Conservation (phyloP, 768 basidiomycete genomes). For the Termitomyces sp. region DNA sequence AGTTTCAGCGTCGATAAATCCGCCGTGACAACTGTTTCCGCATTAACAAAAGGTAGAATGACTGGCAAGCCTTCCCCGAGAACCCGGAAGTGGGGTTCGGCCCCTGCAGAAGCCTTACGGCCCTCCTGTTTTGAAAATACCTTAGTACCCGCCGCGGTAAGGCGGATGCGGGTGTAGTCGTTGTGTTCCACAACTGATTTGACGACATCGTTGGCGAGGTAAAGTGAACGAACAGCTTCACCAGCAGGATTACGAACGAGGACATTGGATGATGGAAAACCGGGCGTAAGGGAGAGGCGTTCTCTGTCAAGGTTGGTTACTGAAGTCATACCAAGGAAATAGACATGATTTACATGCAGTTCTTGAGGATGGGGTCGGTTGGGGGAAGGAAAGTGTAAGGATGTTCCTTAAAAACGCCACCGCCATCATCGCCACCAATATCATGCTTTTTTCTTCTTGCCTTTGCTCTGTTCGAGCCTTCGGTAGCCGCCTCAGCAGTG, state of each 20-base stretch:
- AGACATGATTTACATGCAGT: slow-evolving; percentile 60
- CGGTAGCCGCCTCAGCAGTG: background rate
- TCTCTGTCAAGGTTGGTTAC: slow-evolving; percentile 36
- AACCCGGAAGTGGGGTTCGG: slow-evolving; percentile 64
- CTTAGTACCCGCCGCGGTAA: slow-evolving; percentile 92
- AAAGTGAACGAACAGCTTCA: slow-evolving; percentile 72
- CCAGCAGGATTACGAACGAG: slow-evolving; percentile 84
- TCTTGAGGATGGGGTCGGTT: slow-evolving; percentile 62
- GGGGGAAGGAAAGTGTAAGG: slow-evolving; percentile 80
- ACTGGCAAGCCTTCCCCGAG: slow-evolving; percentile 83
- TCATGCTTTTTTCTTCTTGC: slow-evolving; percentile 14
- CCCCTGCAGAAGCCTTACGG: slow-evolving; percentile 35
- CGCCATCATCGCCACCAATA: slow-evolving; percentile 24
- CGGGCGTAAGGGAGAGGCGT: slow-evolving; percentile 60
- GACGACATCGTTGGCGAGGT: slow-evolving; percentile 82
- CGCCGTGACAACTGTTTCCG: slow-evolving; percentile 52
- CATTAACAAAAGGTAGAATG: slow-evolving; percentile 77
- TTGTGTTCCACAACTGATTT: slow-evolving; percentile 78
- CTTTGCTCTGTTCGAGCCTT: slow-evolving; percentile 13
- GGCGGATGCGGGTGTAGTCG: slow-evolving; percentile 76
- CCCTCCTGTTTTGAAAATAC: slow-evolving; percentile 88
- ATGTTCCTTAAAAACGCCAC: slow-evolving; percentile 74
- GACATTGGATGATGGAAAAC: slow-evolving; percentile 72
- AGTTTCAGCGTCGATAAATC: slow-evolving; percentile 53
- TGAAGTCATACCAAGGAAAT: background rate